Evolutionary conservation across 2,329 filamentous ascomycete genomes (phyloP), one percentile per base, ranked within the genome.

Genomic region (Penicillium decumbens): DNA sequence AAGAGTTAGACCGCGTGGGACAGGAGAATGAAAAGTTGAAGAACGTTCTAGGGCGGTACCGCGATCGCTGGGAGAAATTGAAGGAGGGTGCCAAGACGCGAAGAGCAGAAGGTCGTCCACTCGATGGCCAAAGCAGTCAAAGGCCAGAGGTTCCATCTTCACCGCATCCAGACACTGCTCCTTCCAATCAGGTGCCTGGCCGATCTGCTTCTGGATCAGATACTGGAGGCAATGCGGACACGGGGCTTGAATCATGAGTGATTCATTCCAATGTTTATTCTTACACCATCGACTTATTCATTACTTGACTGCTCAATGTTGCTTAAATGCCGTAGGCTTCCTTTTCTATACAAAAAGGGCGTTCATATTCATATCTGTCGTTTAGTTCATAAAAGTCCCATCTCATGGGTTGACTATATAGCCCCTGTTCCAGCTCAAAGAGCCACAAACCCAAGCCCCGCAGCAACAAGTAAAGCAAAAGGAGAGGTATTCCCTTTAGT

Each of bases 1-100:
- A 79, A 57, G 81, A 87, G 55, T 78, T 84, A 59, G 82, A 86
- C 41, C 79, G 79, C 41, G 73, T 89, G 41, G 82, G 71, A 9
- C 76, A 74, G 43, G 80, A 84, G 56, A 82, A 84, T 50, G 79
- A 82, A 58, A 83, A 82, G 65, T 66, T 84, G 42, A 75, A 72
- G 47, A 73, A 69, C 35, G 76, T 80, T 6, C 66, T 85, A 12
- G 74, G 69, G 0, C 71, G 77, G 48, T 87, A 87, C 63, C 67
- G 81, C 43, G 80, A 84, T 48, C 78, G 82, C 51, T 88, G 83
- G 82, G 83, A 87, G 66, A 81, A 81, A 58, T 67, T 88, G 57
- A 86, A 87, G 66, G 81, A 83, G 41, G 81, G 81, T 0, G 84
- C 84, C 2, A 79, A 70, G 47, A 68, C 64, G 6, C 59, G 68